Evolutionary conservation across 1,139 yeast genomes (phyloP), one percentile per base, ranked within the genome.

Genomic region (Entelexis paramagnoliae): DNA sequence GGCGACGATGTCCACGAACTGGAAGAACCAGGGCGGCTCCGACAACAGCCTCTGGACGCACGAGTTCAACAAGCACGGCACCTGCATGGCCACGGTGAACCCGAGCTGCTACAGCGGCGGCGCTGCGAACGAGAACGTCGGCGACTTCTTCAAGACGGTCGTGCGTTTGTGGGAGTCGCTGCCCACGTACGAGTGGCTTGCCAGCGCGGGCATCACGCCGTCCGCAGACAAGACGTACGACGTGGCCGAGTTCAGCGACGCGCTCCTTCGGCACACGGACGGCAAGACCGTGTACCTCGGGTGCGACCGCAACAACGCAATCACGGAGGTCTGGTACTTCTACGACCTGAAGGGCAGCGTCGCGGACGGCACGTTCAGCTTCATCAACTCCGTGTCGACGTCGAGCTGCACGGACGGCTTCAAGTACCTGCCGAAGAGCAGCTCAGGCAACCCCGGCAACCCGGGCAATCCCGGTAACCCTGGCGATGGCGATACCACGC

Each of bases 11-110:
- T 63, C 70, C 19, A 60, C 61, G 22, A 68, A 74, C 50, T 91
- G 97, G 97, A 84, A 84, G 66, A 83, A 85, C 63, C 77, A 75
- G 66, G 79, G 79, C 54, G 91, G 93, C 1, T 64, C 75, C 55
- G 96, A 88, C 64, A 86, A 80, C 56, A 68, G 76, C 22, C 72
- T 91, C 52, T 91, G 98, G 97, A 74, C 79, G 29, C 97, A 91
- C 66, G 98, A 91, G 68, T 91, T 78, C 73, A 89, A 89, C 70
- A 91, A 91, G 67, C 98, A 91, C 64, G 97, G 91, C 4, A 88
- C 96, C 0, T 91, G 97, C 67, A 80, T 89, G 70, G 77, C 80
- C 36, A 88, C 96, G 0, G 72, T 89, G 49, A 76, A 76, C 51
- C 87, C 95, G 3, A 59, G 65, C 2, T 91, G 97, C 64, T 87